These are phyloP conservation scores for Colletotrichum sp. DNA, from an alignment of 2,329 filamentous ascomycete genomes.

Conservation along the genomic window DNA sequence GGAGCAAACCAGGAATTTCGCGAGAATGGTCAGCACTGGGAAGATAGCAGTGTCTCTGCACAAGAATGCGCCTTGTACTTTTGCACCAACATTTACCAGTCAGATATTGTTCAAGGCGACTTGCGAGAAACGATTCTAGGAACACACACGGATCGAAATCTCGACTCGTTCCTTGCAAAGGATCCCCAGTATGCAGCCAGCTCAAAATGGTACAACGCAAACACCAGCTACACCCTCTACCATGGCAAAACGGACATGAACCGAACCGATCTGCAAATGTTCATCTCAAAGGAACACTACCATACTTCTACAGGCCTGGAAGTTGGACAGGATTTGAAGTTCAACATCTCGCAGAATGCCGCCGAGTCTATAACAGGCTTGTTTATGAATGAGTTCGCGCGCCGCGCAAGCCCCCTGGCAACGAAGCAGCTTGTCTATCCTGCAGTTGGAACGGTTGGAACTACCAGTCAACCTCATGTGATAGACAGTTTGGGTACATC, in stretches of 20 bases:
- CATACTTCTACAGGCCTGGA: not conserved
- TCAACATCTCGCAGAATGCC: not conserved
- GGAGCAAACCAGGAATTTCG: not conserved
- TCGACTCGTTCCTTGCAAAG: not conserved
- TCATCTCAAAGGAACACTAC: not conserved
- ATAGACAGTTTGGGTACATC: not conserved
- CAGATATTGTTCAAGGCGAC: not conserved
- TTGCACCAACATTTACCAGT: not conserved
- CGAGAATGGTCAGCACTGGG: not conserved
- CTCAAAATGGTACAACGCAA: not conserved
- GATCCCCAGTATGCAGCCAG: not conserved
- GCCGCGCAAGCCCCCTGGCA: not conserved
- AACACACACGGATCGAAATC: not conserved
- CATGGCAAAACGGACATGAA: not conserved
- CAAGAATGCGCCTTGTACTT: not conserved
- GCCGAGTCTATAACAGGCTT: not conserved
- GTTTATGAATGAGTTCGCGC: not conserved
- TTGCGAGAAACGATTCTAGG: not conserved
- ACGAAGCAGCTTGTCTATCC: not conserved
- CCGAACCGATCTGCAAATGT: not conserved
- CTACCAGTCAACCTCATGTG: not conserved
- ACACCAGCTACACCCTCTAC: not conserved
- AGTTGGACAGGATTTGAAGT: not conserved
- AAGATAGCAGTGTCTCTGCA: not conserved
- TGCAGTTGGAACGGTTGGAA: not conserved